These are phyloP conservation scores for Pleurotus sapidus DNA, from an alignment of 768 basidiomycete genomes.

Conservation along the genomic window DNA sequence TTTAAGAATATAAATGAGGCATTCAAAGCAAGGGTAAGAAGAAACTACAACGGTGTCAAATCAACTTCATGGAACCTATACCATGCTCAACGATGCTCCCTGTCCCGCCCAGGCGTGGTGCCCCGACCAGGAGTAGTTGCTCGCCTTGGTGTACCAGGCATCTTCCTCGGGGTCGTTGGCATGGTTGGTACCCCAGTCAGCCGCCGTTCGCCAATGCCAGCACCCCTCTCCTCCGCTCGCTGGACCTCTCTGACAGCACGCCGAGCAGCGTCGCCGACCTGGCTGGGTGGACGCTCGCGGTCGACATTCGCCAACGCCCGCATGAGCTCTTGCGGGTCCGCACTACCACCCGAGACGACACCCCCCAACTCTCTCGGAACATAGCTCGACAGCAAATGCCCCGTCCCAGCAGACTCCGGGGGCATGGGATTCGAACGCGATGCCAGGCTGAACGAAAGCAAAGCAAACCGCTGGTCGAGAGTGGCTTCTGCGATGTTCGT, in stretches of 20 bases:
- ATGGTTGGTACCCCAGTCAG: constrained; percentile 51
- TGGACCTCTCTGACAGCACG: constrained; percentile 71
- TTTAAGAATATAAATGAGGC: constrained; percentile 2
- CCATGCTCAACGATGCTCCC: neutral
- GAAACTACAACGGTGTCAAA: neutral
- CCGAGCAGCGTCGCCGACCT: constrained; percentile 72
- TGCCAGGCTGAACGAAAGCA: constrained; percentile 48
- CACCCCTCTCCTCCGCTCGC: constrained; percentile 51
- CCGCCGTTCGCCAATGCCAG: constrained; percentile 45
- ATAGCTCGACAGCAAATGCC: constrained; percentile 25
- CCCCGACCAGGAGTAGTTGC: constrained; percentile 43
- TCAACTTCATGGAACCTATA: neutral
- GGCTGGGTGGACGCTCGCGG: constrained; percentile 51
- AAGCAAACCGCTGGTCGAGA: constrained; percentile 62
- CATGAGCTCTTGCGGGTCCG: constrained; percentile 55
- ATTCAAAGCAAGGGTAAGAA: neutral
- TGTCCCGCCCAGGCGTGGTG: constrained; percentile 12
- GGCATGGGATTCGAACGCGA: constrained; percentile 37
- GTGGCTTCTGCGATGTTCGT: constrained; percentile 51
- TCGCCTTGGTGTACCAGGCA: constrained; percentile 65
- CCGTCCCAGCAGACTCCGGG: constrained; percentile 25
- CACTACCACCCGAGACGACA: constrained; percentile 10
- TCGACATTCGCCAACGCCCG: constrained; percentile 71
- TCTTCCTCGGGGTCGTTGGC: constrained; percentile 59
- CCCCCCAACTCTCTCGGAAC: constrained; percentile 14